Evolutionary conservation across 768 basidiomycete species (phyloP), one percentile per base, ranked within the genome.

Genomic region (Guyanaporus albipodus): DNA sequence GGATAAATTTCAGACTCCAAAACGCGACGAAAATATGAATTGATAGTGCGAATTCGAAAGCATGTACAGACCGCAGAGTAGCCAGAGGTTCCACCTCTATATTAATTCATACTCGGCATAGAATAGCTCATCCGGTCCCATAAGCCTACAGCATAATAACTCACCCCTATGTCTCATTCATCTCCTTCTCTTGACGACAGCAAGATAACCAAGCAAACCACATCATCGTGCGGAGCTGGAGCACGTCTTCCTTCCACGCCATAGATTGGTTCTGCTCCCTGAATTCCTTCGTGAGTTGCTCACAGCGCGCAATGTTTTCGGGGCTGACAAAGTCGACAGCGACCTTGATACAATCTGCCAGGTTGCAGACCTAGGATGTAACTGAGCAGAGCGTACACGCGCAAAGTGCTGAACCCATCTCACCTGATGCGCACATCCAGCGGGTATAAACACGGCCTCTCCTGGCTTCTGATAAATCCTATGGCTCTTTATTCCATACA

Each of bases 271-370:
- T 95, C 69, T 94, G 89, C 61, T 84, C 82, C 48, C 93, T 77
- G 69, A 96, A 96, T 69, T 97, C 93, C 55, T 75, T 73, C 50
- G 89, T 93, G 45, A 97, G 75, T 63, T 75, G 74, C 67, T 89
- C 89, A 66, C 94, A 97, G 27, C 91, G 79, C 38, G 70, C 72
- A 31, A 97, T 83, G 62, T 95, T 96, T 71, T 96, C 90, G 34
- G 92, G 86, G 73, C 87, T 90, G 54, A 96, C 91, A 66, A 92
- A 97, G 67, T 97, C 94, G 58, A 87, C 77, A 23, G 94, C 93
- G 42, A 96, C 90, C 70, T 97, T 97, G 71, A 97, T 83, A 59
- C 90, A 94, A 66, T 96, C 92, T n/a, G 91, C 78, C 41, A 93
- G 69, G 63, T 97, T 96, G 56, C 87, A 87, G 8, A 96, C 93